Evolutionary conservation across 208 protist genomes (phyloP), one percentile per base, ranked within the genome.

Genomic region (Porcisia hertigi): DNA sequence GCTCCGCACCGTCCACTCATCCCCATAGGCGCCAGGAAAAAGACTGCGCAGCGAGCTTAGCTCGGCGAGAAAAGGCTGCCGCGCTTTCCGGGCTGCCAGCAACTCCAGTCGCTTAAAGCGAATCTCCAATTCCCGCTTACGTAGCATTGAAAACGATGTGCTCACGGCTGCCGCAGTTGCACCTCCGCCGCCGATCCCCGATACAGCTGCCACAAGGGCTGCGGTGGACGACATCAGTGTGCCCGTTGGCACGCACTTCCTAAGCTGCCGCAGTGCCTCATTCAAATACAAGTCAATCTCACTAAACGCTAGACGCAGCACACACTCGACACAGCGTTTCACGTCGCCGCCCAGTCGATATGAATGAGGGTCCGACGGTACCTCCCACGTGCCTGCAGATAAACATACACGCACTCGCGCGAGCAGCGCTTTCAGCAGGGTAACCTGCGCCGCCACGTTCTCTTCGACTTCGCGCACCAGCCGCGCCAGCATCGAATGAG

Each of bases 261-360:
- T 71, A 36, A 92, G 84, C 79, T 94, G 87, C 39, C 90, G 85
- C 39, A 93, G 76, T 3, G 92, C 84, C 75, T 96, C 91, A 3
- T 74, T 45, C 69, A 97, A 79, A 62, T 94, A 95, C 14, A 94
- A 39, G 36, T 94, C 87, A 36, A 96, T 53, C 81, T 94, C 91
- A 20, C 57, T 63, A 45, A 89, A 83, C 36, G 79, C 81, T 3
- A 89, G 30, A 2, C 80, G 71, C 47, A 95, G 36, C 11, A 94
- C 79, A 7, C 77, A 77, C 53, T 86, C 79, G 6, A 88, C 82
- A 45, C 79, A 86, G 20, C 74, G 74, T 43, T 82, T 83, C 45
- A 91, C 79, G 18, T 91, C 77, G 12, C 73, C 75, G 20, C 85
- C 85, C 30, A 93, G 74, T 53, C 66, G 65, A 64, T 86, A 84